Evolutionary conservation across 129 eudicot genomes (phyloP), one percentile per base, ranked within the genome.

Genomic region (Mikania micrantha): DNA sequence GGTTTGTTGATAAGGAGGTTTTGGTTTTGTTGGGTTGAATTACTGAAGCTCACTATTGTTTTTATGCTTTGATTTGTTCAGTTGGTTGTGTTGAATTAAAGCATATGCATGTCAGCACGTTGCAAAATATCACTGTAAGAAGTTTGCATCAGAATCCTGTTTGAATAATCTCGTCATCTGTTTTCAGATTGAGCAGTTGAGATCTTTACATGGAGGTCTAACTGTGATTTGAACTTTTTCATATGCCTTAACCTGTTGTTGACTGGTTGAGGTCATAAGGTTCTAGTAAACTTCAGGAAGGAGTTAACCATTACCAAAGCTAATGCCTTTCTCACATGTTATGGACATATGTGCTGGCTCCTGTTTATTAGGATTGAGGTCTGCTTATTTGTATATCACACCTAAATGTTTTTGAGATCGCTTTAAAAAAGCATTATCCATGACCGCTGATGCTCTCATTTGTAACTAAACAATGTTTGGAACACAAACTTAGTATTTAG

Each of bases 1-100:
- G 75, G 69, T 15, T 53, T 74, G 72, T 66, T 68, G 71, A 74
- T 71, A 73, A 41, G 79, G 84, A 74, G n/a, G 35, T 75, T 60
- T 83, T 38, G 69, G 71, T 69, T 74, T 40, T 60, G 28, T 47
- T 56, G 72, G 79, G 66, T 69, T 79, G 79, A 66, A 67, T 40
- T 64, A 68, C 66, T 73, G 84, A 79, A 64, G 84, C 77, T 73
- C 70, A 47, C 62, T 25, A 20, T 72, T 21, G 60, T 59, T 77
- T 74, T 64, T 69, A 48, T 81, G 66, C 52, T 68, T 60, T 34
- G 63, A 42, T 79, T 64, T 79, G 64, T 62, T 69, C 80, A 76
- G 70, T 74, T 71, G 83, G 80, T 78, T 69, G 71, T 76, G 40
- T 74, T 59, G 73, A 74, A 63, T 49, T 52, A 56, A 20, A 31